Evolutionary conservation across 176 grass and related monocot genomes (phyloP), one percentile per base, ranked within the genome.

Genomic region (Aegilops umbellulata): DNA sequence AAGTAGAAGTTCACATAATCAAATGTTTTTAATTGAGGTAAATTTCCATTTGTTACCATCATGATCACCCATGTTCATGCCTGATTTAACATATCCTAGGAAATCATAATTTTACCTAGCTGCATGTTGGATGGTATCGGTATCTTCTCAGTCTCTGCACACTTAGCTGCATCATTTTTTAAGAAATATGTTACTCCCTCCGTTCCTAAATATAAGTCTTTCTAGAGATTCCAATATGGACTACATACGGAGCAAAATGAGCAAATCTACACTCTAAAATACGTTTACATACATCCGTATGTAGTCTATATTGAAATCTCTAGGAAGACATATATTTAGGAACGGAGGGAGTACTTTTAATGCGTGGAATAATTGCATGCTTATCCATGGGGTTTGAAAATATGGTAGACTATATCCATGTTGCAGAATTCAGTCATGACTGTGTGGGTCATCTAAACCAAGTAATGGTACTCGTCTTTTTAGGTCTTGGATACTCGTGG

Each of bases 401-500:
- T 58, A 78, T 71, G 1, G 8, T 27, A 65, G 19, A 19, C 27
- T 19, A 24, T 73, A 60, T 30, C 57, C 20, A 65, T 60, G 22
- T 22, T 62, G 23, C 20, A 74, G 8, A 75, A 46, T 46, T 38
- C 4, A 30, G 19, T 70, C 60, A 57, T 57, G 51, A 23, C 6
- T 66, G 31, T 35, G 23, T 67, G 7, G 9, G 15, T 26, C 49
- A 80, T 60, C 46, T 64, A 32, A 31, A 62, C 62, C 68, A 57
- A 66, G 8, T 10, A 12, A n/a, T 0, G 5, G 4, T 67, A 36
- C 51, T 49, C 7, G 9, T 47, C 10, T 75, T 75, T 41, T 55
- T 86, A 98, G 96, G 96, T 98, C 61, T 80, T 95, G 93, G 96
- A 98, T 78, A 98, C 96, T 8, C 95, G 88, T 1, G 95, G 95